Evolutionary conservation across 257 asterid species (phyloP).

Genomic region (Solanum peruvianum): DNA sequence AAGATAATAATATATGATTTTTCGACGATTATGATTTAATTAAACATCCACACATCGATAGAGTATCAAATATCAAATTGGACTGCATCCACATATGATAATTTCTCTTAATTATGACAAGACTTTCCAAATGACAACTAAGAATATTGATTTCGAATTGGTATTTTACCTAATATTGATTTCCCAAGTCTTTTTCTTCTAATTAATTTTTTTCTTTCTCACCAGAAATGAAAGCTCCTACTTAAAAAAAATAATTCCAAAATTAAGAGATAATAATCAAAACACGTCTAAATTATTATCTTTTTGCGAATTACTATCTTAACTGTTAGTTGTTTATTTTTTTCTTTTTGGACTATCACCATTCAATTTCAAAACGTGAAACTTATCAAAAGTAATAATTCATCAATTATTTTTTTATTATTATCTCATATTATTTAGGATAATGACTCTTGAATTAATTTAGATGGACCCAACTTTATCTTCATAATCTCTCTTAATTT

Average conservation of each 20-base stretch:
- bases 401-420: no score
- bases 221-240: background rate
- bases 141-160: background rate
- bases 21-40: background rate
- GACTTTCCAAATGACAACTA: background rate
- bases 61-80: background rate
- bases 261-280: background rate
- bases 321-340: background rate
- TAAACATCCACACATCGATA: background rate
- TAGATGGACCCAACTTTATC: background rate
- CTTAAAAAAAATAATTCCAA: background rate
- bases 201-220: background rate
- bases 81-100: background rate
- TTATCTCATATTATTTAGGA: background rate
- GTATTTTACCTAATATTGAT: background rate
- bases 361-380: background rate
- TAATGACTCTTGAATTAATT: background rate
- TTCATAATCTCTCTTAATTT: background rate
- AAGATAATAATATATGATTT: no score
- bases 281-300: accelerated
- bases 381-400: no score
- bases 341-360: background rate
- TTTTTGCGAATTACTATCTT: background rate
- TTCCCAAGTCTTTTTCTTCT: background rate
- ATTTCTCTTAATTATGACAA: background rate